A percentile compares a stretch with the other conserved stretches of the same genome.
phyloP scores from a whole-genome alignment of 2,329 filamentous ascomycete species.

The Aureobasidium vineae region DNA sequence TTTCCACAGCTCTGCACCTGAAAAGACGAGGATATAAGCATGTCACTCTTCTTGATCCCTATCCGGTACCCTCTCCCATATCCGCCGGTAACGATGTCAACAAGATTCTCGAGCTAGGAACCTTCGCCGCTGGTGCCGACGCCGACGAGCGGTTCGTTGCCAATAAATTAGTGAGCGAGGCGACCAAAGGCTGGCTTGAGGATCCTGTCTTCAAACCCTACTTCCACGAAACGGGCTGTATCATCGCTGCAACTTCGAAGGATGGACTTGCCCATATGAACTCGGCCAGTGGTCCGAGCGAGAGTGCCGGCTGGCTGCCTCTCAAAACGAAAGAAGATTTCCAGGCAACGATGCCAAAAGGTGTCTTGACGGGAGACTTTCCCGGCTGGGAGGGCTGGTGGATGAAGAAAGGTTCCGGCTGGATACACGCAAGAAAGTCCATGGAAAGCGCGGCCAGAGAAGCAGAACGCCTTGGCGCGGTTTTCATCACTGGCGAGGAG shows the following conservation, averaged over 20 bases:
- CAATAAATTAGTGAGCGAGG: slow-evolving; percentile 37
- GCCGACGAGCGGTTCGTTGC: slow-evolving; percentile 40
- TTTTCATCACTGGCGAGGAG: slow-evolving; percentile 46
- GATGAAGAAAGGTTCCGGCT: slow-evolving; percentile 49
- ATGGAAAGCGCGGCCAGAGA: slow-evolving; percentile 49
- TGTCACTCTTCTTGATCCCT: slow-evolving; percentile 51
- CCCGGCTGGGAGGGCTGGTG: slow-evolving; percentile 53
- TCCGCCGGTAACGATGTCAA: slow-evolving; percentile 53
- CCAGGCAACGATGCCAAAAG: slow-evolving; percentile 52
- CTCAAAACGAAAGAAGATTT: slow-evolving; percentile 50
- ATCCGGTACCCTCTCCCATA: slow-evolving; percentile 48
- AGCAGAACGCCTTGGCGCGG: slow-evolving; percentile 48
- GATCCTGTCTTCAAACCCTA: slow-evolving; percentile 46
- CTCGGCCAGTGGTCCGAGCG: slow-evolving; percentile 8
- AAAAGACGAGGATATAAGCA: slow-evolving; percentile 48
- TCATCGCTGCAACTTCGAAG: slow-evolving; percentile 47
- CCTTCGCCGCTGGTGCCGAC: slow-evolving; percentile 32
- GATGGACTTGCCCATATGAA: slow-evolving; percentile 32
- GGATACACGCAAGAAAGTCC: slow-evolving; percentile 55
- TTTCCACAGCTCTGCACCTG: neutral
- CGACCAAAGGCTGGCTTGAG: slow-evolving; percentile 44
- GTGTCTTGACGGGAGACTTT: slow-evolving; percentile 53
- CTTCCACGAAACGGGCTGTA: slow-evolving; percentile 51
- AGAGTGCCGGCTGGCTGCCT: slow-evolving; percentile 28
- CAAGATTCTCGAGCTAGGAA: slow-evolving; percentile 47